Evolutionary conservation across 2,329 filamentous ascomycete species (phyloP).

Genomic region (Phyllosticta citribraziliensis): DNA sequence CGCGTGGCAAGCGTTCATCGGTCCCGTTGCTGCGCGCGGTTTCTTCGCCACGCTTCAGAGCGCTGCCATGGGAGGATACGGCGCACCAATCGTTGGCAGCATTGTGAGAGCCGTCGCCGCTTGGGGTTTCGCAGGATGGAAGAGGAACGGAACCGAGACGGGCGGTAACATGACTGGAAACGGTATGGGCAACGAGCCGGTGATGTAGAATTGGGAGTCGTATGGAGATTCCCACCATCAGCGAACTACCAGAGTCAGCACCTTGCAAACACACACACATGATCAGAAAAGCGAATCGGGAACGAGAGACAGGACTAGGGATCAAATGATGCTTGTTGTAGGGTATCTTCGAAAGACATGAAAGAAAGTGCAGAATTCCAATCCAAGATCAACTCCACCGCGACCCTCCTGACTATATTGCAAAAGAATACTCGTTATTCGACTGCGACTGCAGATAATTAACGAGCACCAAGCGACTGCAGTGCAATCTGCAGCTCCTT

Average conservation of each 20-base stretch:
- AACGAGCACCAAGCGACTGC: constrained; percentile 55
- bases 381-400: not conserved
- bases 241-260: no score
- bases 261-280: no score
- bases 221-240: no score
- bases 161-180: no score
- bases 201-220: no score
- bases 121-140: not conserved
- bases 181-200: no score
- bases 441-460: not conserved
- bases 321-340: not conserved
- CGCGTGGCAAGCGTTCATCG: constrained; percentile 16
- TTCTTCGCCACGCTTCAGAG: constrained; percentile 20
- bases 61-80: constrained; percentile 25
- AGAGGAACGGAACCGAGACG: not conserved
- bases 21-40: constrained; percentile 17
- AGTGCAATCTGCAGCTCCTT: constrained; percentile 73
- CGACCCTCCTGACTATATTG: not conserved
- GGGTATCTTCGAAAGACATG: not conserved
- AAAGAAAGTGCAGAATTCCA: not conserved
- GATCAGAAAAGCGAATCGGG: no score
- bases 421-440: not conserved
- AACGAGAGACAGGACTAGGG: not conserved
- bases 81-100: constrained; percentile 9
- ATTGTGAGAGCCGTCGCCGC: not conserved